A percentile compares a stretch with the other conserved stretches of the same genome.
Evolutionary conservation across 352 stramenopile genomes (phyloP).

Genomic region (Phytophthora brassicae): DNA sequence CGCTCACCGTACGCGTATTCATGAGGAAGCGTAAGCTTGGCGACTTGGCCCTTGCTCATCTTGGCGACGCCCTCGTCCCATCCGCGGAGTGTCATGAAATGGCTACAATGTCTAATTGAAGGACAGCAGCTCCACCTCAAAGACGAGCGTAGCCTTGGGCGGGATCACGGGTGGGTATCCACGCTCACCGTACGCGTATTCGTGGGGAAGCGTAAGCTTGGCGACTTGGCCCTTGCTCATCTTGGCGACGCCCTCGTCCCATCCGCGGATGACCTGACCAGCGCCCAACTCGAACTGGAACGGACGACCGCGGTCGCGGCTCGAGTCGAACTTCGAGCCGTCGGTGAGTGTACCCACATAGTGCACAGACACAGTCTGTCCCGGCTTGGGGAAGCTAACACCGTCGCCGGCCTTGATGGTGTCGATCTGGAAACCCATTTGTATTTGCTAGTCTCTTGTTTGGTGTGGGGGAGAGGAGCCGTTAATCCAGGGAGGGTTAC

Average conservation of each 20-base stretch:
- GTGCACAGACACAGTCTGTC: conserved; percentile 75
- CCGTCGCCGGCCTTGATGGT: conserved; percentile 81
- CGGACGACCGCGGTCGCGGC: conserved; percentile 67
- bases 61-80: conserved; percentile 76
- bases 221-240: conserved; percentile 94
- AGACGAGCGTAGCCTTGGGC: conserved; percentile 91
- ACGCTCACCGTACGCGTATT: conserved; percentile 93
- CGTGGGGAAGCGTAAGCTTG: conserved; percentile 90
- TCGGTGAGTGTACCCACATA: conserved; percentile 77
- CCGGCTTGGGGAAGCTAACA: conserved; percentile 70
- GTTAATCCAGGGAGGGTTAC: conserved; percentile 2
- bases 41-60: conserved; percentile 94
- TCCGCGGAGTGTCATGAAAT: conserved; percentile 57
- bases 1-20: conserved; percentile 94
- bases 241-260: conserved; percentile 74
- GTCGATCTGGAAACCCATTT: conserved; percentile 66
- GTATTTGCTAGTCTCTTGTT: conserved; percentile 6
- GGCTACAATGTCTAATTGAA: conserved; percentile 51
- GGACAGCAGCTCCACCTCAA: conserved; percentile 92
- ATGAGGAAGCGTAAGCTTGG: conserved; percentile 89
- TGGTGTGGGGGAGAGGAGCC: background rate
- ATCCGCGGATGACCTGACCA: conserved; percentile 79
- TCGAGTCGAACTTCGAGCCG: conserved; percentile 86
- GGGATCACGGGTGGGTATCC: conserved; percentile 91
- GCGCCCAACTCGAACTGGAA: conserved; percentile 82